Conservation (phyloP, 257 asterid species). For the Primulina eburnea region DNA sequence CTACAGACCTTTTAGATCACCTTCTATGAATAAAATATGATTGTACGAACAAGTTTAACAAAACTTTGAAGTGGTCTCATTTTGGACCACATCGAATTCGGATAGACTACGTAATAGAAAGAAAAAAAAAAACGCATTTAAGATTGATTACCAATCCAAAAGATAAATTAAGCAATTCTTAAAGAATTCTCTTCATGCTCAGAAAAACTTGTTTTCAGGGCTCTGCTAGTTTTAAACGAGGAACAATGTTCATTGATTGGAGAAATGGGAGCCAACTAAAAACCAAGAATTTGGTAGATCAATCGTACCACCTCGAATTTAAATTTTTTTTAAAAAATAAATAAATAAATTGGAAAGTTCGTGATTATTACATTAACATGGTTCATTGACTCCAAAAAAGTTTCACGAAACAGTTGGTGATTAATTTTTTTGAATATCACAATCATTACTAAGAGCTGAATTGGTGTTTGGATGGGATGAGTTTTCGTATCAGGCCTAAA, state of each 20-base stretch:
- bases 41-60: too few relatives aligned
- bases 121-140: too few relatives aligned
- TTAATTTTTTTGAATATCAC: background rate
- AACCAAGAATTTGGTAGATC: background rate
- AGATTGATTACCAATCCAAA: too few relatives aligned
- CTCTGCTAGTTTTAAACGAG: slow-evolving; percentile 42
- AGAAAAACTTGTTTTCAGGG: slow-evolving; percentile 22
- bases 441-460: background rate
- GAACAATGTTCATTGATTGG: slow-evolving; percentile 48
- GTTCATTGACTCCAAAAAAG: background rate
- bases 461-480: background rate
- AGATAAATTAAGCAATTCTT: background rate
- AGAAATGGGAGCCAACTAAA: background rate
- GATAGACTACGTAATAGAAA: too few relatives aligned
- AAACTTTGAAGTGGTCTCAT: too few relatives aligned
- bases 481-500: too few relatives aligned
- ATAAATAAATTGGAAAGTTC: too few relatives aligned
- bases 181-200: background rate
- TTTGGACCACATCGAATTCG: too few relatives aligned
- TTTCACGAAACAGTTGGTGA: background rate
- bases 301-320: background rate
- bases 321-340: too few relatives aligned
- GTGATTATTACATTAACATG: background rate
- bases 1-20: too few relatives aligned
- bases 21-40: too few relatives aligned